These are phyloP conservation scores for Anaeromyces robustus DNA, from an alignment of 192 early-diverging fungal genomes.

Conservation along the genomic window DNA sequence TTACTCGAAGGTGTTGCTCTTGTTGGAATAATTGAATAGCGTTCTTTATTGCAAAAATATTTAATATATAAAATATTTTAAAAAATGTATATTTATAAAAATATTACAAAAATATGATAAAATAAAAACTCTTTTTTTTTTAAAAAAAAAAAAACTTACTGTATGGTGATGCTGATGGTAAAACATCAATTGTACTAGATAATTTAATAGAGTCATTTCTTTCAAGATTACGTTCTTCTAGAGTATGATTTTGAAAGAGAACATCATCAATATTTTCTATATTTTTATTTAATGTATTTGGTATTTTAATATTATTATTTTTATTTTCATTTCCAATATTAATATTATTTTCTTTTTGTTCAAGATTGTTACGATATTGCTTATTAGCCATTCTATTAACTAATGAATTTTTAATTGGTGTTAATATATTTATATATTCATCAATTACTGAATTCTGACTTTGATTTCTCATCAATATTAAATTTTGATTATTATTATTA, in stretches of 20 bases:
- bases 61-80: too few relatives aligned
- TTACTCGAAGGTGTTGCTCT: neutral
- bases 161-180: neutral
- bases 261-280: neutral
- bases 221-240: neutral
- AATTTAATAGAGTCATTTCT: neutral
- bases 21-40: neutral
- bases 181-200: neutral
- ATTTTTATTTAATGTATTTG: neutral
- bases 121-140: too few relatives aligned
- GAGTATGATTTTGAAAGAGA: neutral
- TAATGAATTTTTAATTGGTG: neutral
- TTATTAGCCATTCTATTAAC: neutral
- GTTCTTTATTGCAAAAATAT: neutral
- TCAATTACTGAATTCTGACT: neutral
- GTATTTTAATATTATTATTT: neutral
- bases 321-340: neutral
- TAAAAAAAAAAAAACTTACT: neutral
- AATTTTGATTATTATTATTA: neutral
- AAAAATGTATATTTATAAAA: too few relatives aligned
- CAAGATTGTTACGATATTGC: neutral
- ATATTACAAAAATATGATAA: too few relatives aligned
- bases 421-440: neutral
- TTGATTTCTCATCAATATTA: neutral
- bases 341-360: neutral